Conservation (phyloP, 768 basidiomycete species). For the Rhodocollybia butyracea region DNA sequence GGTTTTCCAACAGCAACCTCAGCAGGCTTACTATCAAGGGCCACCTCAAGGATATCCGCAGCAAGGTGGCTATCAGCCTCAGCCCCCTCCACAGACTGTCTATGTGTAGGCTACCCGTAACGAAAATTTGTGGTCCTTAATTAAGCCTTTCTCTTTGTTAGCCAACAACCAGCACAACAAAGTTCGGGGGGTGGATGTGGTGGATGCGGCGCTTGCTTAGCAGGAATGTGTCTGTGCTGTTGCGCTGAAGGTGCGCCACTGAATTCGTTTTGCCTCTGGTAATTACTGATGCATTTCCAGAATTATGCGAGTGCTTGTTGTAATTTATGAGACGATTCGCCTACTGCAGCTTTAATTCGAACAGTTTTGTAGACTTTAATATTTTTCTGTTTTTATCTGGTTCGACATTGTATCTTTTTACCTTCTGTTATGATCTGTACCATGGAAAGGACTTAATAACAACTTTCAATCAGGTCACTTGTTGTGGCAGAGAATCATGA, state of each 20-base stretch:
- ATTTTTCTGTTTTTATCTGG: background rate
- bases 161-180: conserved; percentile 53
- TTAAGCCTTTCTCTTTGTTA: conserved; percentile 2
- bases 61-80: conserved; percentile 55
- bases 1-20: conserved; percentile 56
- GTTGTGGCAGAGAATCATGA: too few relatives aligned
- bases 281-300: conserved; percentile 30
- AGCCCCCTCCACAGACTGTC: conserved; percentile 67
- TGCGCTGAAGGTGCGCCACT: conserved; percentile 63
- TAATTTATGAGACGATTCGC: conserved; percentile 19
- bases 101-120: conserved; percentile 85
- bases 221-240: conserved; percentile 63
- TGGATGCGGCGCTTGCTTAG: conserved; percentile 64
- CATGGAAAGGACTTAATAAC: too few relatives aligned
- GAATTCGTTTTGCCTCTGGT: background rate
- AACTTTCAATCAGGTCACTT: too few relatives aligned
- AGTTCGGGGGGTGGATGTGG: conserved; percentile 31
- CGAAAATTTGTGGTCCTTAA: too few relatives aligned
- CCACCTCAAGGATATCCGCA: conserved; percentile 42
- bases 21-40: conserved; percentile 57
- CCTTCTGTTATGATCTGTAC: background rate
- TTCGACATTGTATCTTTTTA: background rate
- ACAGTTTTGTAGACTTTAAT: background rate
- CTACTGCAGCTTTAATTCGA: background rate
- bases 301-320: conserved; percentile 76